phyloP scores from a whole-genome alignment of 2,329 filamentous ascomycete genomes.

The Diaporthe citrichinensis region DNA sequence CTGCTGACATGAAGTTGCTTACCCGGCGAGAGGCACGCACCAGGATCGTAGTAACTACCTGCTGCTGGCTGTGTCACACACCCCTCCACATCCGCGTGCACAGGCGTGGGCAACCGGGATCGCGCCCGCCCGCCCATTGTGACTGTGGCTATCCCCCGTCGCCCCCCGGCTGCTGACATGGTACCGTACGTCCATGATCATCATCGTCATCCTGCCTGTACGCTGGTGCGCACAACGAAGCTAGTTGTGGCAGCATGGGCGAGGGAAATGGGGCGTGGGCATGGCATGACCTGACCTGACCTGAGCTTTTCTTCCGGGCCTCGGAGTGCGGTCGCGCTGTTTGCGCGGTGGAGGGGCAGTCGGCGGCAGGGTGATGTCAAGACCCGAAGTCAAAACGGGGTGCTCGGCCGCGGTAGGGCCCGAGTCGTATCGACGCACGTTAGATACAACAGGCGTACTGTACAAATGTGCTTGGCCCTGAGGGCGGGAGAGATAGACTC shows the following conservation, averaged over 20 bases:
- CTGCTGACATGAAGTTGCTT: slow-evolving; percentile 25
- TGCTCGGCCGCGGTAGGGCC: slow-evolving; percentile 21
- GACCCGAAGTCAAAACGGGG: slow-evolving; percentile 17
- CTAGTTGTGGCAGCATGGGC: not conserved
- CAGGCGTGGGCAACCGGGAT: slow-evolving; percentile 5
- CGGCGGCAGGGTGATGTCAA: slow-evolving; percentile 30
- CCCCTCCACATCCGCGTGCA: not conserved
- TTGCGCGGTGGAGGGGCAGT: slow-evolving; percentile 21
- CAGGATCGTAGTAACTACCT: not conserved
- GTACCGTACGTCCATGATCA: not conserved
- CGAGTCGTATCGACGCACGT: not conserved
- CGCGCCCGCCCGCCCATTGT: slow-evolving; percentile 8
- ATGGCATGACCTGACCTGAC: slow-evolving; percentile 7
- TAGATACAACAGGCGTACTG: not conserved
- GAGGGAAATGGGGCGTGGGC: not conserved
- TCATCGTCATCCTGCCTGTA: not conserved
- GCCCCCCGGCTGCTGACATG: slow-evolving; percentile 24
- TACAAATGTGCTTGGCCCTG: not conserved
- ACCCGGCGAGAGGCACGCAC: not conserved
- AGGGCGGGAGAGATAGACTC: slow-evolving; percentile 9
- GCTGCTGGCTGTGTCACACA: not conserved
- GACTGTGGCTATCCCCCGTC: slow-evolving; percentile 1
- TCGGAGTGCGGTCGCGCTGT: slow-evolving; percentile 11
- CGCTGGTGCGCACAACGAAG: not conserved
- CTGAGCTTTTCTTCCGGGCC: not conserved